Base-by-base conservation (phyloP, 2,329 filamentous ascomycete species). In the Fusarium clavum region DNA sequence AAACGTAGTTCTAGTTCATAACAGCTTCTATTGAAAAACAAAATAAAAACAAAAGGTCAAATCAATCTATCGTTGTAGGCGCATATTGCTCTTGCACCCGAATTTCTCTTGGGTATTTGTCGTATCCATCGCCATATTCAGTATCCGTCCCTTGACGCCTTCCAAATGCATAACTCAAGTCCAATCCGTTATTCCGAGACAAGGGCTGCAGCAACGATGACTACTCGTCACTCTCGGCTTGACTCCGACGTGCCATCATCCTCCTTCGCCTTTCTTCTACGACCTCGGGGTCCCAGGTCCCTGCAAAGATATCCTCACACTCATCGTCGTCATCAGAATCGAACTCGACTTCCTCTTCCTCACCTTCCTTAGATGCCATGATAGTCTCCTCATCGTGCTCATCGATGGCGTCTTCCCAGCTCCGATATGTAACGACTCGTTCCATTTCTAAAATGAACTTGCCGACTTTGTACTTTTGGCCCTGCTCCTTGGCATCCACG, bases 381-480 rank as follows among this genome's bases (percentile, higher is more conserved):
- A 68, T 57, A 25, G 25, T 47, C 32, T 34, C 34, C 7, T 54
- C 61, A 32, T 22, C 47, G 22, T 70, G 57, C 24, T 71, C 69
- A 5, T 59, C 65, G 4, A 68, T 58, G 11, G 76, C 53, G 49
- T 80, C 77, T 57, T 79, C 88, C 88, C 88, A 91, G 57, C 78
- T 81, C 34, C 83, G 82, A 47, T 83, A 81, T 14, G 83, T 81
- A 25, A 86, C 82, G 18, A 90, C 85, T 56, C 87, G 81, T 76
- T 86, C 84, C 41, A 85, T 87, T 80, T 92, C 90, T 41, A 92
- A 77, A 30, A 91, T 91, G 75, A 87, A 91, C 77, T 91, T 91
- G 70, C 89, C 89, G 52, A 91, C 83, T 78, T 92, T 92, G 82
- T 92, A 92, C 75, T 83, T 85, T 77, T 91, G 90, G 48, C 82